Evolutionary conservation across 202 grass and related monocot genomes (phyloP), one percentile per base, ranked within the genome.

Genomic region (Musa balbisiana): DNA sequence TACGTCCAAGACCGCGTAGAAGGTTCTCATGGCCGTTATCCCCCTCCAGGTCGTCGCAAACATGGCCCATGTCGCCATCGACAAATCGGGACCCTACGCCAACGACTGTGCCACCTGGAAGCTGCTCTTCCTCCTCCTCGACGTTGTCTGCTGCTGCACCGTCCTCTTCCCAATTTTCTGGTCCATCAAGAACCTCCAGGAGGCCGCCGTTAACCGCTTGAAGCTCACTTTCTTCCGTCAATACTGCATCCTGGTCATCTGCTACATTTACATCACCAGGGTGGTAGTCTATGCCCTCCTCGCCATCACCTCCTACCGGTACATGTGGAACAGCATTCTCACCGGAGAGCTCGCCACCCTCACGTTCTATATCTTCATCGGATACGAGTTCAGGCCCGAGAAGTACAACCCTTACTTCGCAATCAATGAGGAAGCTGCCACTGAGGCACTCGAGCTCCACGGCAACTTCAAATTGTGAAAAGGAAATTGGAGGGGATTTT

Each of bases 1-100:
- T 73, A 73, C 70, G 51, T 73, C 52, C 70, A 73, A n/a, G 70
- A 73, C 51, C 70, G 70, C 10, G 70, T 55, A 73, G 72, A 73
- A 73, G 72, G 72, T 73, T 4, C 72, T 73, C 52, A 73, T 73
- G 72, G 24, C 25, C 72, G 72, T 73, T 0, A 54, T 73, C 51
- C 70, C 70, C 16, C 53, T 74, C 53, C 72, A 59, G 72, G 53
- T 74, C 13, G 24, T 74, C 25, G 72, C 72, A 24, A 74, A 74
- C 72, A 43, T 59, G 3, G 72, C 72, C 53, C 53, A 74, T 24
- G 53, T 74, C 6, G 53, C 54, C 53, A 74, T 74, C 23, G 72
- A 74, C 24, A 25, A 74, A 21, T 58, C 72, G 1, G 53, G 72
- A 16, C 72, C 24, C 53, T 74, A 58, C 72, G 53, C 53, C 52